phyloP scores from a whole-genome alignment of 1,139 yeast species.

The Nakaseomyces kungkrabaensis region DNA sequence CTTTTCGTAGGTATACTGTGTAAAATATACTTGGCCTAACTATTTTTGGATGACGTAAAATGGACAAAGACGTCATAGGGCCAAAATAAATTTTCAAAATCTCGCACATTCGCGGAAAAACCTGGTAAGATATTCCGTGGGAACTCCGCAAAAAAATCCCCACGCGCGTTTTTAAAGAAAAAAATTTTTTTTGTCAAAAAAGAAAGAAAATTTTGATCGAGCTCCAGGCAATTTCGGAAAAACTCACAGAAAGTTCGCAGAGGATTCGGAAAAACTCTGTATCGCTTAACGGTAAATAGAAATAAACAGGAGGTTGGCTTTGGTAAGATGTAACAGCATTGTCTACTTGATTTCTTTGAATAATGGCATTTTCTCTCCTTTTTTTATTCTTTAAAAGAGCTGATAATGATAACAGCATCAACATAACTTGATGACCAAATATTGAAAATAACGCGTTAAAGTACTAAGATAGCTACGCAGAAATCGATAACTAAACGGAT shows the following conservation, averaged over 20 bases:
- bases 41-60: background rate
- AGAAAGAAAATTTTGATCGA: background rate
- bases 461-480: background rate
- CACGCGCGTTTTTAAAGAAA: background rate
- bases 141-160: conserved; percentile 2
- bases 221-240: background rate
- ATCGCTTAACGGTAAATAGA: background rate
- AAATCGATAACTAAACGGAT: background rate
- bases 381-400: background rate
- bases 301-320: background rate
- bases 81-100: background rate
- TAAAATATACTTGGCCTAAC: background rate
- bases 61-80: conserved; percentile 1
- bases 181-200: background rate
- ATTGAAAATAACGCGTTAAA: background rate
- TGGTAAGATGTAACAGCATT: background rate
- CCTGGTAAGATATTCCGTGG: conserved; percentile 2
- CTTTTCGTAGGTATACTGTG: background rate
- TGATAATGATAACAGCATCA: background rate
- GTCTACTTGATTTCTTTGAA: background rate
- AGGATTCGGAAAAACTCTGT: background rate
- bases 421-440: background rate
- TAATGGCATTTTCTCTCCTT: background rate
- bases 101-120: conserved; percentile 3
- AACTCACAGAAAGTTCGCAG: background rate